Conservation (phyloP, 1,139 yeast genomes). For the Candida mesenterica region DNA sequence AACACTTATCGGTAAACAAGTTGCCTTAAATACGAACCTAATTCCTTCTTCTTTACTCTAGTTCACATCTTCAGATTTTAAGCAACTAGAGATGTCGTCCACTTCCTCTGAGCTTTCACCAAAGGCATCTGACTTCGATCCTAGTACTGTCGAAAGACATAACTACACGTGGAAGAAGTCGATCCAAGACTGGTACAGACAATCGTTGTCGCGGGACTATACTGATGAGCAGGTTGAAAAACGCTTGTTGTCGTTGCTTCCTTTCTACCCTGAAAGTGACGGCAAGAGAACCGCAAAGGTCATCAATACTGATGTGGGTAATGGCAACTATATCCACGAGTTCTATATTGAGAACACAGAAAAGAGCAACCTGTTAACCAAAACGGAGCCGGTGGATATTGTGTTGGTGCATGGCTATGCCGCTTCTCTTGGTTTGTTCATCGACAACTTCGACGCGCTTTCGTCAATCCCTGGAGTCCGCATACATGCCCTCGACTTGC, state of each 20-base stretch:
- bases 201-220: constrained; percentile 22
- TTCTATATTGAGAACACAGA: constrained; percentile 44
- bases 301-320: constrained; percentile 37
- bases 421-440: constrained; percentile 45
- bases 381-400: constrained; percentile 26
- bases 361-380: constrained; percentile 3
- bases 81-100: too few relatives aligned
- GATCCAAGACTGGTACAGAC: constrained; percentile 40
- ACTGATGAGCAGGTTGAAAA: constrained; percentile 32
- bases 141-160: constrained; percentile 13
- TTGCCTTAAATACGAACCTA: too few relatives aligned
- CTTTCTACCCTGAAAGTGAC: constrained; percentile 58
- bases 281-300: constrained; percentile 48
- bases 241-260: constrained; percentile 43
- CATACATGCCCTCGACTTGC: constrained; percentile 45
- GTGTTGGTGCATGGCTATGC: constrained; percentile 50
- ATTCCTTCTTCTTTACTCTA: too few relatives aligned
- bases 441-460: constrained; percentile 39
- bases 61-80: too few relatives aligned
- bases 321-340: constrained; percentile 52
- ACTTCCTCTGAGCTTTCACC: constrained; percentile 1
- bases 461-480: constrained; percentile 42
- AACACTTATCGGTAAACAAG: too few relatives aligned
- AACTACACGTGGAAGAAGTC: constrained; percentile 31
- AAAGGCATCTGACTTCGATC: constrained; percentile 2